Conservation (phyloP, 31 red algal species). For the Asparagopsis taxiformis region DNA sequence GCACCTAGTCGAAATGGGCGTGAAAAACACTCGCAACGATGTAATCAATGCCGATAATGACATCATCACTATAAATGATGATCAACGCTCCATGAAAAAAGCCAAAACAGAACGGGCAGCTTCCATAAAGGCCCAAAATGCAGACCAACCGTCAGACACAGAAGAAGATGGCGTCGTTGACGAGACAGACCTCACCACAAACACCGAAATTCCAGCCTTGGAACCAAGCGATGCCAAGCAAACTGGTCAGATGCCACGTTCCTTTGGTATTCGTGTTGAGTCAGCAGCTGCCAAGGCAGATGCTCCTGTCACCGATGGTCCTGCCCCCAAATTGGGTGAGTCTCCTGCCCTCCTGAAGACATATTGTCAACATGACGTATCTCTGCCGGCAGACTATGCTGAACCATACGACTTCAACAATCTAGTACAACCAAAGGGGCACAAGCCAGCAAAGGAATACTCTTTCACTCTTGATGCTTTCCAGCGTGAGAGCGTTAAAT, state of each 20-base stretch:
- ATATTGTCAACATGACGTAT: slow-evolving; percentile 82
- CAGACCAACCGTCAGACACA: neutral
- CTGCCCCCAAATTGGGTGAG: slow-evolving; percentile 50
- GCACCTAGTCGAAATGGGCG: neutral
- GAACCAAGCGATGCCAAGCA: slow-evolving; percentile 1
- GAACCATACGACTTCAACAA: slow-evolving; percentile 58
- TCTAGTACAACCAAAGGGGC: slow-evolving; percentile 19
- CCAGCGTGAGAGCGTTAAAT: slow-evolving; percentile 88
- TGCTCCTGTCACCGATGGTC: slow-evolving; percentile 8
- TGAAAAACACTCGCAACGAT: neutral
- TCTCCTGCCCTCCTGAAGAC: slow-evolving; percentile 60
- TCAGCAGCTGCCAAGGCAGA: slow-evolving; percentile 5
- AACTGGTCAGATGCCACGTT: slow-evolving; percentile 38
- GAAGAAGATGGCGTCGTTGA: neutral
- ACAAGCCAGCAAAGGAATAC: slow-evolving; percentile 92
- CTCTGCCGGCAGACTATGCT: slow-evolving; percentile 56
- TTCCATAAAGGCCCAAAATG: too few species aligned
- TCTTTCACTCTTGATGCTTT: slow-evolving; percentile 93
- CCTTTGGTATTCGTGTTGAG: slow-evolving; percentile 73
- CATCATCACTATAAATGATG: neutral
- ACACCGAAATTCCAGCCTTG: neutral
- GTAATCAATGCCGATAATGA: neutral
- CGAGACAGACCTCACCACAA: neutral
- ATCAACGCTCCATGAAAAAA: neutral
- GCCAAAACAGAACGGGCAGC: neutral